These are phyloP conservation scores for Teratosphaeriaceae sp. DNA, from an alignment of 2,329 filamentous ascomycete genomes.

Conservation along the genomic window DNA sequence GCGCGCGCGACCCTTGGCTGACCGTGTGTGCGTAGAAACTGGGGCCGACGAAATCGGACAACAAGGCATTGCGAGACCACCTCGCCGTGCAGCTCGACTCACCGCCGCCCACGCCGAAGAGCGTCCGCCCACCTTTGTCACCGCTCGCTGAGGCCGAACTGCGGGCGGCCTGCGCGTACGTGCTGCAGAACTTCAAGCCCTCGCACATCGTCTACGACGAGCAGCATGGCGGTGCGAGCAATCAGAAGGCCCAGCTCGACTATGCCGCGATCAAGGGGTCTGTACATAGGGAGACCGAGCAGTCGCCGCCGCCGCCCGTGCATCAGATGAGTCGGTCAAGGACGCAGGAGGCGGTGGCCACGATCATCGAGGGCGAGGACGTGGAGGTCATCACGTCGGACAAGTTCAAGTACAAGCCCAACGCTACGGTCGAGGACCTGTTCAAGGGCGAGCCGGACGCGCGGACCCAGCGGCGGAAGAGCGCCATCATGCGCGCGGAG, in stretches of 20 bases:
- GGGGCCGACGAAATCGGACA: conserved; percentile 19
- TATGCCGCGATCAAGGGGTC: conserved; percentile 26
- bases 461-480: conserved; percentile 2
- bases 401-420: conserved; percentile 14
- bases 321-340: conserved; percentile 6
- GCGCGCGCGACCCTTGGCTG: neutral
- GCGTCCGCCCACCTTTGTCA: conserved; percentile 38
- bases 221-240: conserved; percentile 16
- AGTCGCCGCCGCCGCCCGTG: neutral
- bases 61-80: conserved; percentile 23
- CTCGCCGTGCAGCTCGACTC: conserved; percentile 26
- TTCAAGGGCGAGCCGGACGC: conserved; percentile 12
- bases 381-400: conserved; percentile 11
- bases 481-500: conserved; percentile 21
- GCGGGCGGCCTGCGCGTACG: conserved; percentile 39
- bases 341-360: conserved; percentile 5
- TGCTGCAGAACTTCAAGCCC: conserved; percentile 34
- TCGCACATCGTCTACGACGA: conserved; percentile 29
- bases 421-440: conserved; percentile 16
- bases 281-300: neutral
- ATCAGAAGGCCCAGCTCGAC: conserved; percentile 25
- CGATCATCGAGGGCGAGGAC: conserved; percentile 9
- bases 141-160: conserved; percentile 38
- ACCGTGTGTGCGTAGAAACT: conserved; percentile 17
- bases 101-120: conserved; percentile 35